phyloP scores from a whole-genome alignment of 495 filamentous ascomycete genomes.

The Cairneyella variabilis region DNA sequence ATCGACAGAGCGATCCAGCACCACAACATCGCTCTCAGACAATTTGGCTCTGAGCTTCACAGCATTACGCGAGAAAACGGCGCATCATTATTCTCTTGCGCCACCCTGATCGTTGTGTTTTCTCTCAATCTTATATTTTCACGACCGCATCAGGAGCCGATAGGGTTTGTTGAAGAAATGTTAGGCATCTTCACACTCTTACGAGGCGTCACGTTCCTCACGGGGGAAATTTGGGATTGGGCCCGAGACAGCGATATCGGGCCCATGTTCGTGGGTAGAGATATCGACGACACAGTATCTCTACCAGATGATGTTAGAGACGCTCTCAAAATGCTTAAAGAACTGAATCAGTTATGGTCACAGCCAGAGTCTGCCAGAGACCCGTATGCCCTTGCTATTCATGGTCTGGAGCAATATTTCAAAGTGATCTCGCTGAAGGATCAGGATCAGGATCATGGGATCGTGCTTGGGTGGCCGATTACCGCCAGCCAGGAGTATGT shows the following conservation, averaged over 20 bases:
- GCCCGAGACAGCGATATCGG: not conserved
- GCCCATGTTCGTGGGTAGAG: not conserved
- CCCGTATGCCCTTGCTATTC: conserved; percentile 2
- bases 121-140: not conserved
- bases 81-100: conserved; percentile 1
- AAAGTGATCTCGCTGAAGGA: not conserved
- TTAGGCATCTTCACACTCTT: conserved; percentile 1
- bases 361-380: not conserved
- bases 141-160: not conserved
- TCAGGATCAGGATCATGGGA: not conserved
- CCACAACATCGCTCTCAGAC: conserved; percentile 2
- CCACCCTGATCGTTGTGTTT: conserved; percentile 1
- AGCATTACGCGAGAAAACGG: conserved; percentile 1
- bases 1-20: conserved; percentile 4
- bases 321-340: not conserved
- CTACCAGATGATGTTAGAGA: not conserved
- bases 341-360: not conserved
- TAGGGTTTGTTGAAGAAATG: not conserved
- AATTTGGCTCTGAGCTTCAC: not conserved
- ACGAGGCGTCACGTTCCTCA: not conserved
- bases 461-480: conserved; percentile 33
- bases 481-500: conserved; percentile 27
- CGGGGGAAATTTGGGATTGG: not conserved
- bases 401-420: not conserved
- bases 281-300: not conserved